Evolutionary conservation across 176 grass and related monocot genomes (phyloP).

Genomic region (Miscanthus lutarioriparius): DNA sequence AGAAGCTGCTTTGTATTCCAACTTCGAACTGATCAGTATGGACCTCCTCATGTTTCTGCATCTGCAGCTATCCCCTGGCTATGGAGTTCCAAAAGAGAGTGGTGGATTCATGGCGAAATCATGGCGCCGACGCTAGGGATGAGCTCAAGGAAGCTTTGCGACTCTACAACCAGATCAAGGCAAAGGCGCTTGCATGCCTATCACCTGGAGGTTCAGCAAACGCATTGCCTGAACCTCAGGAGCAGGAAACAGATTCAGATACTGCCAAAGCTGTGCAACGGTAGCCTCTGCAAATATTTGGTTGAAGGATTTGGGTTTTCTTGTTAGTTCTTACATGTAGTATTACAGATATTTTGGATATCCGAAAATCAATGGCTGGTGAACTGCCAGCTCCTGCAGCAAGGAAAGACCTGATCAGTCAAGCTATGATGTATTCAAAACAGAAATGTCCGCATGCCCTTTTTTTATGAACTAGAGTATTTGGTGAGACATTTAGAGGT

Average conservation of each 20-base stretch:
- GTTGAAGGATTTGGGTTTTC: not conserved
- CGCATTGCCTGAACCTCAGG: conserved; percentile 25
- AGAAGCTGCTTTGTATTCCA: not conserved
- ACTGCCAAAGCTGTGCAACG: conserved; percentile 35
- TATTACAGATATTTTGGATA: not conserved
- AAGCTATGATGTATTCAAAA: conserved; percentile 10
- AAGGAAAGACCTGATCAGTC: not conserved
- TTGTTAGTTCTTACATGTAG: conserved; percentile 14
- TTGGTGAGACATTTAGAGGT: conserved; percentile 9
- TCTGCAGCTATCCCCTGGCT: conserved; percentile 71
- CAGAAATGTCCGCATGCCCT: not conserved
- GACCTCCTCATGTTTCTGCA: conserved; percentile 15
- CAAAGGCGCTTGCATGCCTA: conserved; percentile 50
- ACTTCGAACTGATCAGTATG: not conserved
- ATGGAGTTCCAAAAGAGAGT: conserved; percentile 80
- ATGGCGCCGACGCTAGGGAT: conserved; percentile 66
- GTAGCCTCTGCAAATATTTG: not conserved
- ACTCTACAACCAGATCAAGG: conserved; percentile 65
- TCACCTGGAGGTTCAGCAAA: conserved; percentile 35
- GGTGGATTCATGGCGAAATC: conserved; percentile 73
- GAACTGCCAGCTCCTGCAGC: conserved; percentile 8
- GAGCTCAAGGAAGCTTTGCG: conserved; percentile 70
- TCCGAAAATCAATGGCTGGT: conserved; percentile 42
- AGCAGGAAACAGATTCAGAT: conserved; percentile 37
- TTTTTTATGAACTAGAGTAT: not conserved